phyloP scores from a whole-genome alignment of 768 basidiomycete genomes.

The Lactifluus subvellereus region DNA sequence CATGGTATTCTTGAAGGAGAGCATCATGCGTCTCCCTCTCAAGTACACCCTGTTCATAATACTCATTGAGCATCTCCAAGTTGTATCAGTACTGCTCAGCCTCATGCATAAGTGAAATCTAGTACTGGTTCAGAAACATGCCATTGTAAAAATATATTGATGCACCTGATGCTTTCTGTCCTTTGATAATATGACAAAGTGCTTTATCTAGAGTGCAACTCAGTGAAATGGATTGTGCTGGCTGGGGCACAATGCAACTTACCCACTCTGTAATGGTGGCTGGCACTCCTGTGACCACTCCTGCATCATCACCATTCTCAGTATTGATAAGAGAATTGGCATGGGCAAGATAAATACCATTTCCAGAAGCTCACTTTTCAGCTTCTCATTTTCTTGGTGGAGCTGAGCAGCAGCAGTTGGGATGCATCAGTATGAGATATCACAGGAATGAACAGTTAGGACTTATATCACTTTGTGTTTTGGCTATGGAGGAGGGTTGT shows the following conservation, averaged over 20 bases:
- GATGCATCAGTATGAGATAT: background rate
- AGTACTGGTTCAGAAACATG: too few species aligned
- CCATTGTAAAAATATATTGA: too few species aligned
- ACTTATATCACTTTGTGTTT: background rate
- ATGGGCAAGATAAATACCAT: background rate
- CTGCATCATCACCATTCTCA: background rate
- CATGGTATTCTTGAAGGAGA: too few species aligned
- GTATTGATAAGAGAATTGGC: background rate
- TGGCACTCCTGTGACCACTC: background rate
- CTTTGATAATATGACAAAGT: background rate
- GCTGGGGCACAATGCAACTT: background rate
- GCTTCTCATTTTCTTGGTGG: background rate
- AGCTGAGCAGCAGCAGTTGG: background rate
- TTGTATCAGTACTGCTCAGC: too few species aligned
- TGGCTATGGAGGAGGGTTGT: too few species aligned
- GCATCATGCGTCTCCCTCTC: too few species aligned
- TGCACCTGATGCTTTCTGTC: too few species aligned
- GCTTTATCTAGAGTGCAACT: background rate
- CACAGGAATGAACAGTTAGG: background rate
- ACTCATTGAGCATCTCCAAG: too few species aligned
- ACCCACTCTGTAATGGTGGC: background rate
- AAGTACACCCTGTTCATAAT: too few species aligned
- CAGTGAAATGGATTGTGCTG: background rate
- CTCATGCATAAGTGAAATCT: too few species aligned
- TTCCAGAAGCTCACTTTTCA: background rate